Percentiles rank a stretch among this genome's conserved stretches.
These are phyloP conservation scores for Phytopythium boreale DNA, from an alignment of 352 stramenopile genomes.

Conservation along the genomic window DNA sequence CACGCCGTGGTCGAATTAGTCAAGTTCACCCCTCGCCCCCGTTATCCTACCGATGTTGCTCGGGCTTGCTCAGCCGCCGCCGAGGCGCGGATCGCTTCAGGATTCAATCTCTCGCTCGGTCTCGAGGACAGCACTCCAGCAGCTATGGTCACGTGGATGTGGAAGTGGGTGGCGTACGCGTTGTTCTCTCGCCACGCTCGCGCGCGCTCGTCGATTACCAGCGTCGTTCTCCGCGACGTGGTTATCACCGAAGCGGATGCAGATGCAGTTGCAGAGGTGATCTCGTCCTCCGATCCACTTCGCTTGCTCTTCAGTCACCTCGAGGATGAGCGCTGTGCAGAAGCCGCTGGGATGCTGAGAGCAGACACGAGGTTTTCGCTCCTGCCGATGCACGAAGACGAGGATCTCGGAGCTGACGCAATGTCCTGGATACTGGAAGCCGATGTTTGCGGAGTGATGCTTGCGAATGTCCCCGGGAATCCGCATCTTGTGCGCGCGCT, in stretches of 20 bases:
- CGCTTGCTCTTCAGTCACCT: background rate
- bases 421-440: background rate
- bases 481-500: background rate
- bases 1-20: background rate
- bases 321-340: background rate
- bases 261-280: background rate
- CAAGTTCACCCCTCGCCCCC: background rate
- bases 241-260: background rate
- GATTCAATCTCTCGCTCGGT: background rate
- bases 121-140: background rate
- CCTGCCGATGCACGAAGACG: background rate
- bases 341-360: background rate
- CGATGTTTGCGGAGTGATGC: background rate
- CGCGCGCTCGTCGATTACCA: background rate
- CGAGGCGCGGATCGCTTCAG: background rate
- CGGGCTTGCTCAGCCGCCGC: background rate
- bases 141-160: background rate
- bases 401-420: background rate
- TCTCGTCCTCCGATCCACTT: background rate
- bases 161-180: background rate
- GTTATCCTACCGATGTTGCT: background rate
- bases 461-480: background rate
- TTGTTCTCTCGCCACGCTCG: background rate
- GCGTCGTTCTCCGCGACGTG: background rate
- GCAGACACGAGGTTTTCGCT: background rate